These are phyloP conservation scores for Asterochloris erici DNA, from an alignment of 139 green algal genomes.

Conservation along the genomic window DNA sequence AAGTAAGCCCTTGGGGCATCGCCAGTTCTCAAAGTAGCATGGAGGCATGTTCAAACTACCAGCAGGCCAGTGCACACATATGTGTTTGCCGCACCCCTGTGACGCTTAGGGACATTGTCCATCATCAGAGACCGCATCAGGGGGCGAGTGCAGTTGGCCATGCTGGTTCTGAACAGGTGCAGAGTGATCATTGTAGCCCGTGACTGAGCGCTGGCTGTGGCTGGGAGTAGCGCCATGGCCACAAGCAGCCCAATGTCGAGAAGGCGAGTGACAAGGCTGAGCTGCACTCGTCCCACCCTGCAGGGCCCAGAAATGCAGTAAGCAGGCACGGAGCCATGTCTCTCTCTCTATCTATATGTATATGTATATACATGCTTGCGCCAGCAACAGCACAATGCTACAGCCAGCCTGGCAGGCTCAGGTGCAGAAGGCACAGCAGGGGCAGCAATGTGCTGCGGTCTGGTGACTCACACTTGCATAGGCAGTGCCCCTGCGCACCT, in stretches of 20 bases:
- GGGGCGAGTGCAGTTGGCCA: conserved; percentile 39
- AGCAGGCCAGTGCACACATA: too few relatives aligned
- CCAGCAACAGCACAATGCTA: not conserved
- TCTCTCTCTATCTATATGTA: not conserved
- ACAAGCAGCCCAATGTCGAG: conserved; percentile 35
- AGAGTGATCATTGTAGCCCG: conserved; percentile 21
- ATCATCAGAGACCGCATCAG: conserved; percentile 43
- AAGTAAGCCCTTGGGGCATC: not conserved
- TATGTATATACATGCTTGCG: not conserved
- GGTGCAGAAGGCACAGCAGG: not conserved
- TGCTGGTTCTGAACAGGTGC: conserved; percentile 31
- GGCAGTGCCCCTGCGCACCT: not conserved
- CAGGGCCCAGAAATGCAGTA: not conserved
- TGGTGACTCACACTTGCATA: conserved; percentile 8
- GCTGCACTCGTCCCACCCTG: conserved; percentile 17
- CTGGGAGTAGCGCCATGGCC: conserved; percentile 33
- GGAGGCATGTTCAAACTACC: not conserved
- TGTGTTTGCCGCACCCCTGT: not conserved
- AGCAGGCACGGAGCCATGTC: not conserved
- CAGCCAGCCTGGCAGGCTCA: not conserved
- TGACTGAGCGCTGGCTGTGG: not conserved
- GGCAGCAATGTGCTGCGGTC: not conserved
- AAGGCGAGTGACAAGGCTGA: conserved; percentile 29
- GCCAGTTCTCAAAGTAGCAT: not conserved
- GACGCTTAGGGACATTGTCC: conserved; percentile 28